Evolutionary conservation across 371 early-diverging fungal species (phyloP).

Genomic region (Parasitella parasitica): DNA sequence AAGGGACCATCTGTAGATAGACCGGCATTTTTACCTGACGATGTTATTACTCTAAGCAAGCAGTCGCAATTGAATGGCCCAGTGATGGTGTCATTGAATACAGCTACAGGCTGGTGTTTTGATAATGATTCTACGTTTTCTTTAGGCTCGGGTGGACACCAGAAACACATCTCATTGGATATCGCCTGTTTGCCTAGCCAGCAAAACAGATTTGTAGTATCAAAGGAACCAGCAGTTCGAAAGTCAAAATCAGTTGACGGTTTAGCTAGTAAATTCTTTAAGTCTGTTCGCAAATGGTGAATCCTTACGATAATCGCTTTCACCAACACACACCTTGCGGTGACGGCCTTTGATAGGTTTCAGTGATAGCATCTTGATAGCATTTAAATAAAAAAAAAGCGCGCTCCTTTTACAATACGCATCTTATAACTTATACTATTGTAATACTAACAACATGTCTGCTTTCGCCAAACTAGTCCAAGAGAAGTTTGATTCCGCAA

Average conservation of each 20-base stretch:
- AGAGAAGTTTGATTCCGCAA: constrained; percentile 31
- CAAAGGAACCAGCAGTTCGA: neutral
- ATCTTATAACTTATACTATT: neutral
- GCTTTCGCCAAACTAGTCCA: constrained; percentile 17
- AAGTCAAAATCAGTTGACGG: constrained; percentile 13
- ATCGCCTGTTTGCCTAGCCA: constrained; percentile 6
- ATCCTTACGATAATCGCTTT: no score
- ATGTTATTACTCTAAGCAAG: neutral
- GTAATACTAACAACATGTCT: neutral
- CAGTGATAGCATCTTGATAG: neutral
- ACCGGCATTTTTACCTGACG: neutral
- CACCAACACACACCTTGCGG: no score
- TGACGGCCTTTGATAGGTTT: neutral
- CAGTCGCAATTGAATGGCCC: constrained; percentile 2
- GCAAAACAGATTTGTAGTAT: constrained; percentile 10
- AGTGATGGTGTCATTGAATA: constrained; percentile 1
- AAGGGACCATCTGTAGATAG: neutral
- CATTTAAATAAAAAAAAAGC: neutral
- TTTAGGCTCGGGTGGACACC: neutral
- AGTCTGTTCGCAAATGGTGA: constrained; percentile 3
- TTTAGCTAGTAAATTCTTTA: constrained; percentile 6
- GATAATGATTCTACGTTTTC: neutral
- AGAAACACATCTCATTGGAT: neutral
- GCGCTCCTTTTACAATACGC: neutral
- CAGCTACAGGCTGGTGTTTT: constrained; percentile 2